Evolutionary conservation across 2,329 filamentous ascomycete genomes (phyloP).

Genomic region (Lasiodiplodia theobromae): DNA sequence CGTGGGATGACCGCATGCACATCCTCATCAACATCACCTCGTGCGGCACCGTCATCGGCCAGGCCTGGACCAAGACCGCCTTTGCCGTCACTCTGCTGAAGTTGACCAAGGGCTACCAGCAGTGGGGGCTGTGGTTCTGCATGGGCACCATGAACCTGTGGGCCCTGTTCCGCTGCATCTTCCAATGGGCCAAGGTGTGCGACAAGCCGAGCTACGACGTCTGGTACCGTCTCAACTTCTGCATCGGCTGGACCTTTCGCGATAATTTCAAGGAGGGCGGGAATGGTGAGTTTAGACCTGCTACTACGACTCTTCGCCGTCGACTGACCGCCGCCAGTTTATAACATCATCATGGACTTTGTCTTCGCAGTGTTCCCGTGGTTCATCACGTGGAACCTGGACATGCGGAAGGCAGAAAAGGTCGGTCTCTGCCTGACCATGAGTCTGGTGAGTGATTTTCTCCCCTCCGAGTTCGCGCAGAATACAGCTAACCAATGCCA

Average conservation of each 20-base stretch:
- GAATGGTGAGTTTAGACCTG: slow-evolving; percentile 52
- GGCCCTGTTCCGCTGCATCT: slow-evolving; percentile 57
- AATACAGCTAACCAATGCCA: slow-evolving; percentile 11
- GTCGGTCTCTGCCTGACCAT: slow-evolving; percentile 59
- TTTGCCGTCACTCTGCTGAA: slow-evolving; percentile 51
- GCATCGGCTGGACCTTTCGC: slow-evolving; percentile 49
- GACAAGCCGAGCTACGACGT: slow-evolving; percentile 52
- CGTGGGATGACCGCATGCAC: slow-evolving; percentile 61
- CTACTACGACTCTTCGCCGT: slow-evolving; percentile 24
- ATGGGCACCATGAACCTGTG: slow-evolving; percentile 58
- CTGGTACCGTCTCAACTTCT: slow-evolving; percentile 58
- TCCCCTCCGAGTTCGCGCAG: neutral
- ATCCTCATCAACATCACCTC: slow-evolving; percentile 58
- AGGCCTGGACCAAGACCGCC: slow-evolving; percentile 48
- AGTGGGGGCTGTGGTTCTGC: slow-evolving; percentile 57
- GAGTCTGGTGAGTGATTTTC: slow-evolving; percentile 47
- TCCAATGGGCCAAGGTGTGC: slow-evolving; percentile 60
- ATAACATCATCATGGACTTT: slow-evolving; percentile 64
- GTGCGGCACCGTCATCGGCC: slow-evolving; percentile 48
- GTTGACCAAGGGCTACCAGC: slow-evolving; percentile 55
- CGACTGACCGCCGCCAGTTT: slow-evolving; percentile 47
- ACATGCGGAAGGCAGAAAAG: slow-evolving; percentile 59
- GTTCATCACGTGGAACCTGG: slow-evolving; percentile 57
- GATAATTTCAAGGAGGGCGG: slow-evolving; percentile 59
- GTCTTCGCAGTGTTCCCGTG: slow-evolving; percentile 59